Conservation (phyloP, 352 stramenopile species). For the Phytophthora megakarya region DNA sequence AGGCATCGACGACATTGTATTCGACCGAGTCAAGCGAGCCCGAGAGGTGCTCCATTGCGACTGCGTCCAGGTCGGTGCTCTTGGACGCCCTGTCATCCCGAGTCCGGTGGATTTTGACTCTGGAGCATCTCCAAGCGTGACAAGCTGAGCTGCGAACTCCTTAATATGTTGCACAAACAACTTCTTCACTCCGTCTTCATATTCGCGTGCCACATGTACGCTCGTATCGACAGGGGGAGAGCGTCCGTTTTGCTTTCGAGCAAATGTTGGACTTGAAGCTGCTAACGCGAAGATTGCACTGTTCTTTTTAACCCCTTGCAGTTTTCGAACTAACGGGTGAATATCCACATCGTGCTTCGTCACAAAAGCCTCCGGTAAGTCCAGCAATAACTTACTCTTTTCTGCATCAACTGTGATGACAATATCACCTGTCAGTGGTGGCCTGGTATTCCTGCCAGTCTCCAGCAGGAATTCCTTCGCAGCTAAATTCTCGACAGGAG, state of each 20-base stretch:
- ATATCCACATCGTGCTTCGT: conserved; percentile 66
- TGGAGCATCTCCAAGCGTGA: conserved; percentile 64
- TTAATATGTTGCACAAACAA: conserved; percentile 62
- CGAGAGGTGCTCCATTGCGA: conserved; percentile 18
- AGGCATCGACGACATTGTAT: conserved; percentile 36
- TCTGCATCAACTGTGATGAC: conserved; percentile 66
- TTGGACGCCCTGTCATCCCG: conserved; percentile 7
- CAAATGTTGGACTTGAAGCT: conserved; percentile 21
- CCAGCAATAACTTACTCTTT: conserved; percentile 50
- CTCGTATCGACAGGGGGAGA: conserved; percentile 30
- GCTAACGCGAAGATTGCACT: conserved; percentile 36
- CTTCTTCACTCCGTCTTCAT: conserved; percentile 58
- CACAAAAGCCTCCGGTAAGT: conserved; percentile 78
- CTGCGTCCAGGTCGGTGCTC: conserved; percentile 19
- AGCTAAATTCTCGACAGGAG: conserved; percentile 44
- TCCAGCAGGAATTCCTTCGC: conserved; percentile 62
- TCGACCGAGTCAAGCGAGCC: conserved; percentile 33
- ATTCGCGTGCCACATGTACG: conserved; percentile 40
- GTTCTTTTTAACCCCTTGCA: conserved; percentile 68
- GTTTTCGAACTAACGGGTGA: conserved; percentile 56
- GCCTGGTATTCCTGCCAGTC: conserved; percentile 2
- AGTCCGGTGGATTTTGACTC: not conserved
- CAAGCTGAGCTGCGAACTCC: conserved; percentile 54
- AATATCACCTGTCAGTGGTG: conserved; percentile 51
- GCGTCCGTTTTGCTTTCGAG: conserved; percentile 21